Evolutionary conservation across 2,329 filamentous ascomycete species (phyloP).

Genomic region (Fusarium abutilonis): DNA sequence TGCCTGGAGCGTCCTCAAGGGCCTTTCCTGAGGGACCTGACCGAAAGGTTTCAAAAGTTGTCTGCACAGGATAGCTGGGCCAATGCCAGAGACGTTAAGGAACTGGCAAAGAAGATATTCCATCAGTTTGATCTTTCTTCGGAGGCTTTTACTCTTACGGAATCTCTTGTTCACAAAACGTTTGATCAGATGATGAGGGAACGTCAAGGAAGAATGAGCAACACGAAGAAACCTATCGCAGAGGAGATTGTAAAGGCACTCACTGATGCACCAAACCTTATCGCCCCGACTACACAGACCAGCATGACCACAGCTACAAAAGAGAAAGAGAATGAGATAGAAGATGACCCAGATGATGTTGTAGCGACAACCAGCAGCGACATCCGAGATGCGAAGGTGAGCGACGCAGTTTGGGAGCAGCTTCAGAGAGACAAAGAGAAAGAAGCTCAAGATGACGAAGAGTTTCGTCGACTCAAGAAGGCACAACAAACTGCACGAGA

Average conservation of each 20-base stretch:
- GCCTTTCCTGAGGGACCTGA: conserved; percentile 20
- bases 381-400: conserved; percentile 66
- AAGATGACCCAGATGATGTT: conserved; percentile 3
- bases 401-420: conserved; percentile 69
- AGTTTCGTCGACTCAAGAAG: conserved; percentile 50
- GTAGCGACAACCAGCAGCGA: not conserved
- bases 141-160: conserved; percentile 23
- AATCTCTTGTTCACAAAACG: conserved; percentile 22
- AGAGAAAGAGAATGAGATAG: not conserved
- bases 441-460: conserved; percentile 51
- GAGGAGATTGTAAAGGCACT: not conserved
- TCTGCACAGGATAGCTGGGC: conserved; percentile 63
- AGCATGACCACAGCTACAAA: not conserved
- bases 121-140: conserved; percentile 39
- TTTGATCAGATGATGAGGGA: conserved; percentile 43
- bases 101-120: conserved; percentile 63
- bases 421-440: conserved; percentile 61
- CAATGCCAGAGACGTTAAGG: conserved; percentile 70
- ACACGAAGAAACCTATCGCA: conserved; percentile 7
- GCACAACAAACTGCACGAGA: conserved; percentile 44
- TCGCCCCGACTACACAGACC: not conserved
- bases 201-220: conserved; percentile 13
- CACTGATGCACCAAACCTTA: accelerated
- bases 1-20: conserved; percentile 40
- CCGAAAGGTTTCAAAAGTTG: conserved; percentile 53